These are phyloP conservation scores for Apiotrichum mycotoxinovorans DNA, from an alignment of 1,284 basidiomycete species.

Conservation along the genomic window DNA sequence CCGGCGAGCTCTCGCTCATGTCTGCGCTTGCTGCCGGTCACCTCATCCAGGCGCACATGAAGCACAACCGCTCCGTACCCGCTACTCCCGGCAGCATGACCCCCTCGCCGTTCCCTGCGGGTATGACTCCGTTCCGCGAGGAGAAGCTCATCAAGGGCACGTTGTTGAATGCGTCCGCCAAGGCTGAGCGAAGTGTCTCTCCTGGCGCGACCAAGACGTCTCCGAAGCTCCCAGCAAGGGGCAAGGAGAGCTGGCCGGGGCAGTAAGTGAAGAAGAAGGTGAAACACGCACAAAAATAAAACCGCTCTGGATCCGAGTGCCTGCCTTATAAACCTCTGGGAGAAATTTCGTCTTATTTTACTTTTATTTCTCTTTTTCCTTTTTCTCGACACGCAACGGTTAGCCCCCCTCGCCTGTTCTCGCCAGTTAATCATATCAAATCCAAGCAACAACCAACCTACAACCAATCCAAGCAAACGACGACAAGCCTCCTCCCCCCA, in stretches of 20 bases:
- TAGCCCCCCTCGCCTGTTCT: too few relatives aligned
- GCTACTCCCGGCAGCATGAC: slow-evolving; percentile 45
- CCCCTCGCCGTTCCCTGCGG: slow-evolving; percentile 26
- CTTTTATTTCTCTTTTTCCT: too few relatives aligned
- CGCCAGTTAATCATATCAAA: background rate
- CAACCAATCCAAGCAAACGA: too few relatives aligned
- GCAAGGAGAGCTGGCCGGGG: slow-evolving; percentile 13
- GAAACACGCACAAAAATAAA: background rate
- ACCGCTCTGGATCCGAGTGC: background rate
- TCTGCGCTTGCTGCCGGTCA: slow-evolving; percentile 88
- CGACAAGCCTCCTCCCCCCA: too few relatives aligned
- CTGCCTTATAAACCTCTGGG: too few relatives aligned
- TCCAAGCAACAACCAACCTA: background rate
- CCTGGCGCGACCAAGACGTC: slow-evolving; percentile 1
- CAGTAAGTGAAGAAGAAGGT: slow-evolving; percentile 2
- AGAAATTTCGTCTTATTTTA: too few relatives aligned
- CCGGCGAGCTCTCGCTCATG: slow-evolving; percentile 84
- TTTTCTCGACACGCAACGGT: too few relatives aligned
- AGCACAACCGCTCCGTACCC: slow-evolving; percentile 47
- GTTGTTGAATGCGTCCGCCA: slow-evolving; percentile 10
- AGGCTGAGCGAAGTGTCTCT: background rate
- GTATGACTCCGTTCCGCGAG: slow-evolving; percentile 37
- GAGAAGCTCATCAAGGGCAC: slow-evolving; percentile 23
- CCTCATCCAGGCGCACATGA: slow-evolving; percentile 80
- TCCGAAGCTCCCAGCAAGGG: slow-evolving; percentile 11